Evolutionary conservation across 1,284 basidiomycete species (phyloP).

Genomic region (Trichosporon sp.): DNA sequence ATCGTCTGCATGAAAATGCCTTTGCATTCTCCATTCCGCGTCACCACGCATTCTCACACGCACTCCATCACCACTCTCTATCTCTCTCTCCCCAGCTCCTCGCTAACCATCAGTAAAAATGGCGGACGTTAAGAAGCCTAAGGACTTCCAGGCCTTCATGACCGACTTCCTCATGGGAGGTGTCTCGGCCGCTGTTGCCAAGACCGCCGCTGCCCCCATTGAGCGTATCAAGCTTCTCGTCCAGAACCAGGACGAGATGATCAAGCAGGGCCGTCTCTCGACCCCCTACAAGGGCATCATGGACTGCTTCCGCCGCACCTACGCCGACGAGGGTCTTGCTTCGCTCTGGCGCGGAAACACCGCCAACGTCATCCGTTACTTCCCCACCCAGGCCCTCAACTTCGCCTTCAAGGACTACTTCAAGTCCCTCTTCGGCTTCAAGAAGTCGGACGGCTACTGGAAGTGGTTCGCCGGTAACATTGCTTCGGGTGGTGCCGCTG

Average conservation of each 20-base stretch:
- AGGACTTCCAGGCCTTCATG: conserved; percentile 50
- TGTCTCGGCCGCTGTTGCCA: conserved; percentile 71
- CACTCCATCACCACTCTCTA: not conserved
- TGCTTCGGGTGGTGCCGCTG: conserved; percentile 93
- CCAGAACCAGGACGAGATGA: conserved; percentile 79
- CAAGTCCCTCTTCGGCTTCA: conserved; percentile 90
- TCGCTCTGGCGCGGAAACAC: conserved; percentile 95
- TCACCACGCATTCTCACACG: conserved; percentile 6
- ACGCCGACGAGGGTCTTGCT: conserved; percentile 82
- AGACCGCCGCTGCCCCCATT: conserved; percentile 96
- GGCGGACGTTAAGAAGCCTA: conserved; percentile 48
- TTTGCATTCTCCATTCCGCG: not conserved
- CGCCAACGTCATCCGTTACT: conserved; percentile 97
- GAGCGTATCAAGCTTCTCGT: conserved; percentile 97
- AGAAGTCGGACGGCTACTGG: conserved; percentile 83
- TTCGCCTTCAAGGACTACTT: conserved; percentile 98
- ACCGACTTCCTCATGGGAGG: conserved; percentile 52
- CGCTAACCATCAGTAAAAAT: conserved; percentile 26
- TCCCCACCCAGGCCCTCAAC: conserved; percentile 93
- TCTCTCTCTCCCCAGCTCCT: not conserved
- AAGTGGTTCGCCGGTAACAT: conserved; percentile 87
- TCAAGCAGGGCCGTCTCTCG: conserved; percentile 92
- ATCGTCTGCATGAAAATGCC: not conserved
- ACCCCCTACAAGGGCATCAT: conserved; percentile 87
- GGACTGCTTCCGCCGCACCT: conserved; percentile 84